phyloP scores from a whole-genome alignment of 208 protist genomes.

The Crithidia expoeki region DNA sequence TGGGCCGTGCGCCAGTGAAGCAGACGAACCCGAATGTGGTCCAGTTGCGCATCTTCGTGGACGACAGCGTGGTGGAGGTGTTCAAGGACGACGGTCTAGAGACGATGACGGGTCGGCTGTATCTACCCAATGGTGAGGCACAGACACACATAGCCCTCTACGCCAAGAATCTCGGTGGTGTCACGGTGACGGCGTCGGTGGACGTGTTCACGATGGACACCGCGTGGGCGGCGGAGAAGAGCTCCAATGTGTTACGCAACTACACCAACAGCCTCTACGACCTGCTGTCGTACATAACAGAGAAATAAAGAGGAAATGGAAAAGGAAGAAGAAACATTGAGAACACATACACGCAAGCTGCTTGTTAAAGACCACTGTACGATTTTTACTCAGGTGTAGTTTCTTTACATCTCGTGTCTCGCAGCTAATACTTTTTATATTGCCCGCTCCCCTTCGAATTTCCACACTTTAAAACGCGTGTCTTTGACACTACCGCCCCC shows the following conservation, averaged over 20 bases:
- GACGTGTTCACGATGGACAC: constrained; percentile 42
- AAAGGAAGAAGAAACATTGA: too few relatives aligned
- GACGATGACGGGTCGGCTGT: constrained; percentile 40
- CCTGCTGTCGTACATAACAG: constrained; percentile 21
- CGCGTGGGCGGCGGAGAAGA: constrained; percentile 18
- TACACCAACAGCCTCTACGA: constrained; percentile 37
- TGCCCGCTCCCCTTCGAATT: too few relatives aligned
- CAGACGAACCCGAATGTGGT: constrained; percentile 30
- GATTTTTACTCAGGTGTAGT: too few relatives aligned
- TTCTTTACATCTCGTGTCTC: too few relatives aligned
- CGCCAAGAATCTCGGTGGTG: constrained; percentile 33
- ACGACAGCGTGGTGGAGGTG: constrained; percentile 49
- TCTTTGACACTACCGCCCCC: neutral
- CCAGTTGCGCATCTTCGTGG: constrained; percentile 40
- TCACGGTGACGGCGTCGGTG: constrained; percentile 30
- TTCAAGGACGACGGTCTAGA: constrained; percentile 55
- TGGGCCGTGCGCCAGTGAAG: constrained; percentile 41
- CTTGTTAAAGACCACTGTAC: too few relatives aligned
- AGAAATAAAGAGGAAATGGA: too few relatives aligned
- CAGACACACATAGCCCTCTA: constrained; percentile 41
- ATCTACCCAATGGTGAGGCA: constrained; percentile 27
- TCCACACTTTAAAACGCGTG: too few relatives aligned
- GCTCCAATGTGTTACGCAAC: constrained; percentile 10
- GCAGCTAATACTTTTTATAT: too few relatives aligned
- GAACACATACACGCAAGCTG: neutral